Base-by-base conservation (phyloP, 2,329 filamentous ascomycete genomes). In the Beauveria pseudobassiana region DNA sequence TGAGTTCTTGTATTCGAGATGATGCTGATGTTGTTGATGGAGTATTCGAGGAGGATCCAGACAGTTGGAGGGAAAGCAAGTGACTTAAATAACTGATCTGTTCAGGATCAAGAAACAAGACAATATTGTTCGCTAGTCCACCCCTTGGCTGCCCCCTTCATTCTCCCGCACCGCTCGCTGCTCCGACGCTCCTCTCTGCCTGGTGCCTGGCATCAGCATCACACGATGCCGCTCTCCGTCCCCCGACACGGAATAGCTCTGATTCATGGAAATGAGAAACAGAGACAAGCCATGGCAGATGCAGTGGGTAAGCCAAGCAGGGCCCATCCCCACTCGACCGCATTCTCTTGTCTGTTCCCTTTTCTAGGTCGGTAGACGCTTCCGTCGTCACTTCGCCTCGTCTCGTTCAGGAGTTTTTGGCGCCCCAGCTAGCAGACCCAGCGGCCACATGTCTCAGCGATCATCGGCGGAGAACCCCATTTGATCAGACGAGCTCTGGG, bases 1-100 rank as follows among this genome's bases (percentile, higher is more conserved):
- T 61, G 59, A 57, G 59, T 61, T 54, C 58, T 60, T 56, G 18
- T 64, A 30, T 52, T 66, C 53, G 48, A 66, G 52, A 57, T 63
- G 38, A 45, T 57, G 60, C 18, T 45, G 24, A 45, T 56, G 53
- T 42, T 61, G 53, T 22, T 40, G 51, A 20, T 34, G 48, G 10
- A 12, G 34, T 5, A n/a, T 30, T 34, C 40, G 45, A 40, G n/a
- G 12, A 48, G 20, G 12, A 38, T 1, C 5, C 10, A 38, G 12
- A 10, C 12, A 38, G 34, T 6, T 38, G 34, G 12, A 38, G 34
- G 34, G 34, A 38, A 38, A 38, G 46, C 34, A 40, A 30, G 3
- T 10, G 40, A 28, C 54, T 62, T 62, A 62, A 59, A 62, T 62
- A 62, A 62, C 38, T 57, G 59, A 54, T 55, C 42, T 20, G 18